Evolutionary conservation across 805 yeast species (phyloP).

Genomic region (Candida tammaniensis): DNA sequence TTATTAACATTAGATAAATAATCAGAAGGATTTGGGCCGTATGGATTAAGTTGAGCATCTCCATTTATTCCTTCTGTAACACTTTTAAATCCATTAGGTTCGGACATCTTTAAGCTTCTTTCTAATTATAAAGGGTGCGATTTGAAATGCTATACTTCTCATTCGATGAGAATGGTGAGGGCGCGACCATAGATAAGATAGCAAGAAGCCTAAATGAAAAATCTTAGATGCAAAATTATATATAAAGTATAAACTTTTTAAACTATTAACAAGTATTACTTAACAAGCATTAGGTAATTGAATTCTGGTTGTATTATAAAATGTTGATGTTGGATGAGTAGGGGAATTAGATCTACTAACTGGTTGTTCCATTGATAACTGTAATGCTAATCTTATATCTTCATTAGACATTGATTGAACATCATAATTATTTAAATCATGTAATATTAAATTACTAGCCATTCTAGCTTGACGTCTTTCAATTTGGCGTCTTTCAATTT

Average conservation of each 20-base stretch:
- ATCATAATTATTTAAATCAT: slow-evolving; percentile 7
- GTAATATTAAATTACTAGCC: slow-evolving; percentile 2
- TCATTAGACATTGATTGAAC: slow-evolving; percentile 1
- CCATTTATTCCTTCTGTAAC: slow-evolving; percentile 34
- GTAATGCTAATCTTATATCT: slow-evolving; percentile 2
- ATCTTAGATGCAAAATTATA: too few relatives aligned
- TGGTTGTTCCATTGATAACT: slow-evolving; percentile 2
- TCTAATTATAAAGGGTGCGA: not conserved
- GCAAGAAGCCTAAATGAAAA: too few relatives aligned
- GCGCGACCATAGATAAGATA: not conserved
- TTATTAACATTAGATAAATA: slow-evolving; percentile 52
- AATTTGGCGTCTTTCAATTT: not conserved
- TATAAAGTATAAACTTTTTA: too few relatives aligned
- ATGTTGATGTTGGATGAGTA: slow-evolving; percentile 1
- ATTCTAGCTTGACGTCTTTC: too few relatives aligned
- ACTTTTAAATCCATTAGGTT: slow-evolving; percentile 33
- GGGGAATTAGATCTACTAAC: not conserved
- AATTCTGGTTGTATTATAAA: slow-evolving; percentile 5
- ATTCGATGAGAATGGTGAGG: not conserved
- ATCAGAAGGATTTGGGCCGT: slow-evolving; percentile 60
- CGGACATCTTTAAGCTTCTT: slow-evolving; percentile 19
- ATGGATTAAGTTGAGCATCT: slow-evolving; percentile 41
- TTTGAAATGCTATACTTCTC: not conserved
- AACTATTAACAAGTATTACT: too few relatives aligned
- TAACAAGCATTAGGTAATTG: slow-evolving; percentile 4